These are phyloP conservation scores for Ustilago xerochloae DNA, from an alignment of 1,284 basidiomycete species.

Conservation along the genomic window DNA sequence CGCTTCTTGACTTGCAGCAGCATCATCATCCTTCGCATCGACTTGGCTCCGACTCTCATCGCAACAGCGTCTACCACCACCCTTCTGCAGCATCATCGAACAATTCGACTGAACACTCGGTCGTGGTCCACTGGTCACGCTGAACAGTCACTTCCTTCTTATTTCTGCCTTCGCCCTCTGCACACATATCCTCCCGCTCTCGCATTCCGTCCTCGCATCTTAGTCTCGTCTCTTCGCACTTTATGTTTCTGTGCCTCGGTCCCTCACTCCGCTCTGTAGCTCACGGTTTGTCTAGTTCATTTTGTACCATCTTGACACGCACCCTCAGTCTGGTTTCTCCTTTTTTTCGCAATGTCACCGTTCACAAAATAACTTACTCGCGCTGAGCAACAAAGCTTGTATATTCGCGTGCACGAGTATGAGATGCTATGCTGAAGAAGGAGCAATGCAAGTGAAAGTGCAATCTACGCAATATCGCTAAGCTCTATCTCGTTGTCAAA, in stretches of 20 bases:
- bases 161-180: background rate
- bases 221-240: conserved; percentile 1
- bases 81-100: background rate
- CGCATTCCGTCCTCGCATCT: conserved; percentile 12
- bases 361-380: background rate
- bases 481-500: conserved; percentile 42
- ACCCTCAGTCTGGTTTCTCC: conserved; percentile 14
- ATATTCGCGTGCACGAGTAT: no score
- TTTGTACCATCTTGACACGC: conserved; percentile 15
- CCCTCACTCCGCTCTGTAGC: background rate
- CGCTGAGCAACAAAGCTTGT: no score
- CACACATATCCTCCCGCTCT: background rate
- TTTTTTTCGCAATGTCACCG: conserved; percentile 18
- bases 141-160: conserved; percentile 4
- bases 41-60: background rate
- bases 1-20: background rate
- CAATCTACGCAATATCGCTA: conserved; percentile 21
- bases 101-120: conserved; percentile 15
- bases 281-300: conserved; percentile 4
- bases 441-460: background rate
- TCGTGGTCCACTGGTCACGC: conserved; percentile 40
- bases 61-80: conserved; percentile 2
- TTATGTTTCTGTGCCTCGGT: background rate
- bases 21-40: background rate
- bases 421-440: background rate